Evolutionary conservation across 73 alveolate genomes (phyloP), one percentile per base, ranked within the genome.

Genomic region (Paramecium tetraurelia): DNA sequence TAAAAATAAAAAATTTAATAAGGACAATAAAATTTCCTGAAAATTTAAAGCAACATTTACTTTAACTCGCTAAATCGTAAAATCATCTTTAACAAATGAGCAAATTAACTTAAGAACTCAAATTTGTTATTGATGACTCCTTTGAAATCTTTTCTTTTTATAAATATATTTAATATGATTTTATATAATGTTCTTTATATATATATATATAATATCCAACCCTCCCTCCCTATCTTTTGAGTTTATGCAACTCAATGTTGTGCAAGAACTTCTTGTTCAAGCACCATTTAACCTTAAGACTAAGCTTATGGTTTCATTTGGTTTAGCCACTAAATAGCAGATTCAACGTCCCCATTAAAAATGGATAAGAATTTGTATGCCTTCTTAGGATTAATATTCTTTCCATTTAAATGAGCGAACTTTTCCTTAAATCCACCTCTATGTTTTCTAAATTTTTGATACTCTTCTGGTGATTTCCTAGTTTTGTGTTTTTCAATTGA

Each of bases 141-240:
- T 46, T 46, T 2, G 58, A 46, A 6, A 46, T 8, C 9, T 38
- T 0, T 38, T 4, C 9, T 38, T 38, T 38, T 38, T 1, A 38
- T 38, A 38, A 38, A 38, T 6, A 38, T 38, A 40, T 40, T 40
- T 18, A 4, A n/a, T 5, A 53, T 16, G 18, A 4, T 18, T 53
- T 53, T 53, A 53, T 53, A 63, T 31, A 31, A 63, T 31, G 20
- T 27, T 63, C 46, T 33, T 63, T 35, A 75, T 75, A 41, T 75
- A 75, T 75, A 72, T 72, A 75, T 75, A 75, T 75, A 33, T 36
- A 36, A 35, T 71, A 41, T 63, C 87, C 87, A 41, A 35, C 87
- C 87, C 87, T 38, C 87, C 87, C 87, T 38, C 87, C 87, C 87
- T 75, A 38, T 18, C 84, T 63, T 80, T 80, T 80, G 57, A 80